Conservation (phyloP, 306 rosid genomes). For the Amphicarpaea edgeworthii region DNA sequence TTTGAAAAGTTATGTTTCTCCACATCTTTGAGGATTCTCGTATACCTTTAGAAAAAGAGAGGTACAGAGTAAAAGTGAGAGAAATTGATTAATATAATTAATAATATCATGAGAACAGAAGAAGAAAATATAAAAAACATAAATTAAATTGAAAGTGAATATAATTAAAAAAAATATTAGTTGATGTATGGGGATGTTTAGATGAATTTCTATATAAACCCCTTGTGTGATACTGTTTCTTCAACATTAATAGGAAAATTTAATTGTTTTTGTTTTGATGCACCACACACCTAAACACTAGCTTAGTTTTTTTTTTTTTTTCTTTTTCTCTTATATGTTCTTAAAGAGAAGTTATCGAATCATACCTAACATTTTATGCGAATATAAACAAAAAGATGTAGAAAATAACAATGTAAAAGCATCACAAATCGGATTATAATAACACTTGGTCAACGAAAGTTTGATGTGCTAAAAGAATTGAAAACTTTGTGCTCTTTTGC, state of each 20-base stretch:
- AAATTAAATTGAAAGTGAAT: too few relatives aligned
- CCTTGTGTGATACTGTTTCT: too few relatives aligned
- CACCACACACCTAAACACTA: too few relatives aligned
- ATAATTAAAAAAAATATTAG: too few relatives aligned
- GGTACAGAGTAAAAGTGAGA: not conserved
- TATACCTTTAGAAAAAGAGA: not conserved
- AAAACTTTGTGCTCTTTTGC: not conserved
- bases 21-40: not conserved
- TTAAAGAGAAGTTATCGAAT: not conserved
- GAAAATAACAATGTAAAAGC: not conserved
- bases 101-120: not conserved
- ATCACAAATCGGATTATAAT: not conserved
- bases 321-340: not conserved
- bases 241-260: too few relatives aligned
- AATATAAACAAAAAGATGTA: not conserved
- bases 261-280: too few relatives aligned
- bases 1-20: not conserved
- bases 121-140: not conserved
- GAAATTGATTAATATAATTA: not conserved
- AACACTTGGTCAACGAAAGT: not conserved
- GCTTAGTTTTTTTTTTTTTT: too few relatives aligned
- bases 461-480: not conserved
- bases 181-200: not conserved
- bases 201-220: too few relatives aligned
- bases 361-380: not conserved